Conservation (phyloP, 306 rosid species). For the Prunus salicina region DNA sequence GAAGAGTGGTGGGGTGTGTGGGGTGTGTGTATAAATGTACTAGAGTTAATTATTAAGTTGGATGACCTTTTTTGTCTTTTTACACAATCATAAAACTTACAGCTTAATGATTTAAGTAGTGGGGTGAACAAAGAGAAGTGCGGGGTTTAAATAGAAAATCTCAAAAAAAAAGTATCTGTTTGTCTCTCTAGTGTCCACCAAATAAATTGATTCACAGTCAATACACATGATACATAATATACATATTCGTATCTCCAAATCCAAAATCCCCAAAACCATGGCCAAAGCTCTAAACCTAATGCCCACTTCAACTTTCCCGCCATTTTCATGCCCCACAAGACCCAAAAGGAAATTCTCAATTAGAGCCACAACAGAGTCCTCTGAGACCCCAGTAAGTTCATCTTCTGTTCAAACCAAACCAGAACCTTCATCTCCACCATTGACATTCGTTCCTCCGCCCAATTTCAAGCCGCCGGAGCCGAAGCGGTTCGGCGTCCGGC, state of each 20-base stretch:
- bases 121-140: too few species aligned
- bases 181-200: neutral
- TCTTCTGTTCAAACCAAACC: slow-evolving; percentile 38
- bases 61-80: too few species aligned
- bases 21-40: too few species aligned
- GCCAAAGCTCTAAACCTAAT: slow-evolving; percentile 48
- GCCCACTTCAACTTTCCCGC: slow-evolving; percentile 30
- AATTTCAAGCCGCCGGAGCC: slow-evolving; percentile 93
- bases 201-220: neutral
- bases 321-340: slow-evolving; percentile 30
- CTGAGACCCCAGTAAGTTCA: slow-evolving; percentile 38
- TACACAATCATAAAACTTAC: too few species aligned
- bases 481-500: slow-evolving; percentile 62
- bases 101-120: too few species aligned
- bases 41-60: too few species aligned
- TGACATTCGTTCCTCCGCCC: slow-evolving; percentile 56
- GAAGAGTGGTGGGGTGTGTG: too few species aligned
- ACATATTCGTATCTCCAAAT: neutral
- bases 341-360: slow-evolving; percentile 34
- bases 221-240: neutral
- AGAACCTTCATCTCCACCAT: slow-evolving; percentile 27
- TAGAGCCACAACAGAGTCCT: slow-evolving; percentile 52
- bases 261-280: slow-evolving; percentile 36
- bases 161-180: too few species aligned
- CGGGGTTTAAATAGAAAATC: too few species aligned